Evolutionary conservation across 164 flowering plant species (phyloP).

Genomic region (Sedum album): DNA sequence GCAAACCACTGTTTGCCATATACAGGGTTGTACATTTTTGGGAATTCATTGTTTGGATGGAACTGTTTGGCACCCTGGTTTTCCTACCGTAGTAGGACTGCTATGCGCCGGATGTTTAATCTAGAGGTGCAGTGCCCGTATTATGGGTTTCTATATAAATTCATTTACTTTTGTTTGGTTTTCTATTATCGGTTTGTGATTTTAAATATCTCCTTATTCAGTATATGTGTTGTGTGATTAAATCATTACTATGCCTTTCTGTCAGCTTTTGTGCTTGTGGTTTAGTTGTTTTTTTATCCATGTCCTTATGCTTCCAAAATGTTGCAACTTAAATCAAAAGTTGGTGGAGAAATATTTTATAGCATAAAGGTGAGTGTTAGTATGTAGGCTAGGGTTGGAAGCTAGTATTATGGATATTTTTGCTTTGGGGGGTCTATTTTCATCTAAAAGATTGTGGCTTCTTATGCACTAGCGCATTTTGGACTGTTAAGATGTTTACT

Average conservation of each 20-base stretch:
- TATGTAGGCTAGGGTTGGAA: background rate
- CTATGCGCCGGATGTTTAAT: constrained; percentile 67
- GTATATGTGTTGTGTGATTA: too few relatives aligned
- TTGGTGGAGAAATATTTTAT: background rate
- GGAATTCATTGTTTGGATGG: constrained; percentile 63
- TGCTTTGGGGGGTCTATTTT: background rate
- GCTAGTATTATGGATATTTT: background rate
- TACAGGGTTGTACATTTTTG: constrained; percentile 67
- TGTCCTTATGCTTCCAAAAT: too few relatives aligned
- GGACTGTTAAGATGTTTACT: background rate
- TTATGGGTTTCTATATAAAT: background rate
- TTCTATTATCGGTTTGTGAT: background rate
- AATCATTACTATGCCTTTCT: background rate
- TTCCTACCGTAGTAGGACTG: constrained; percentile 59
- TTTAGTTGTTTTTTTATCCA: background rate
- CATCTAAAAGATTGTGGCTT: background rate
- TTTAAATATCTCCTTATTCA: background rate
- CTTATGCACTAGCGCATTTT: too few relatives aligned
- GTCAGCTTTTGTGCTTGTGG: background rate
- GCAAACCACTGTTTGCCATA: constrained; percentile 73
- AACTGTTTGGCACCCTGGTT: constrained; percentile 77
- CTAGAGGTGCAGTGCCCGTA: constrained; percentile 47
- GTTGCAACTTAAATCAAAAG: background rate
- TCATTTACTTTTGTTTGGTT: too few relatives aligned
- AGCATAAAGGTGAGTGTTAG: background rate